phyloP scores from a whole-genome alignment of 768 basidiomycete genomes.

The Mycena floridula region DNA sequence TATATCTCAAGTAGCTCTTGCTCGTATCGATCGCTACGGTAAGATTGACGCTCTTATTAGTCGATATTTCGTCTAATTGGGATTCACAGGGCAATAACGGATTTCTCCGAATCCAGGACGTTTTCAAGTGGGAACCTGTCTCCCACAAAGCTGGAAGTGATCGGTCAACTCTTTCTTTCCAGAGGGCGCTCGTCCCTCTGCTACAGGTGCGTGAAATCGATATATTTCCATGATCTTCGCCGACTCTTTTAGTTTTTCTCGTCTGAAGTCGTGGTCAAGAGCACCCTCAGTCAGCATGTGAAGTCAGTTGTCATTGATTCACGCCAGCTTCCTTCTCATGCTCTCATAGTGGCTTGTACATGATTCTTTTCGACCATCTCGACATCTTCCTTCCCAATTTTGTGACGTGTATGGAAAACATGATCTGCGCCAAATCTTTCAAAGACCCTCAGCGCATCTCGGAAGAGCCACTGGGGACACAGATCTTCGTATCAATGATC shows the following conservation, averaged over 20 bases:
- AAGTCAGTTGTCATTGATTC: slow-evolving; percentile 34
- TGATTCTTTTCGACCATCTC: slow-evolving; percentile 38
- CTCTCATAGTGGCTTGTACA: slow-evolving; percentile 29
- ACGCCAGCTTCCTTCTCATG: not conserved
- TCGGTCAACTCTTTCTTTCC: slow-evolving; percentile 43
- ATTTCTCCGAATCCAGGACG: slow-evolving; percentile 40
- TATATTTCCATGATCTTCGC: not conserved
- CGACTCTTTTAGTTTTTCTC: slow-evolving; percentile 43
- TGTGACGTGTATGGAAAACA: slow-evolving; percentile 30
- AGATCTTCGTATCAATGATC: slow-evolving; percentile 23
- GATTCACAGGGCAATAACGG: slow-evolving; percentile 39
- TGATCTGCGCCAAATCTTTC: slow-evolving; percentile 13
- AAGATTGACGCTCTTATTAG: not conserved
- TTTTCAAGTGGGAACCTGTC: slow-evolving; percentile 41
- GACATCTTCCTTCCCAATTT: slow-evolving; percentile 33
- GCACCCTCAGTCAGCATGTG: slow-evolving; percentile 40
- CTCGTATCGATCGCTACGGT: not conserved
- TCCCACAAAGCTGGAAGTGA: slow-evolving; percentile 29
- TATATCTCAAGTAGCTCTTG: not conserved
- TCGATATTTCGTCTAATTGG: no score
- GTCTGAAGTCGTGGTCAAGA: slow-evolving; percentile 53
- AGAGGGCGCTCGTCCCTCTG: slow-evolving; percentile 47
- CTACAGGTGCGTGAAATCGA: slow-evolving; percentile 34
- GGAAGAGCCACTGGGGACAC: slow-evolving; percentile 15
- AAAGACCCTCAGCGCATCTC: slow-evolving; percentile 11